Conservation (phyloP, 768 basidiomycete species). For the Solioccasus polychromus region DNA sequence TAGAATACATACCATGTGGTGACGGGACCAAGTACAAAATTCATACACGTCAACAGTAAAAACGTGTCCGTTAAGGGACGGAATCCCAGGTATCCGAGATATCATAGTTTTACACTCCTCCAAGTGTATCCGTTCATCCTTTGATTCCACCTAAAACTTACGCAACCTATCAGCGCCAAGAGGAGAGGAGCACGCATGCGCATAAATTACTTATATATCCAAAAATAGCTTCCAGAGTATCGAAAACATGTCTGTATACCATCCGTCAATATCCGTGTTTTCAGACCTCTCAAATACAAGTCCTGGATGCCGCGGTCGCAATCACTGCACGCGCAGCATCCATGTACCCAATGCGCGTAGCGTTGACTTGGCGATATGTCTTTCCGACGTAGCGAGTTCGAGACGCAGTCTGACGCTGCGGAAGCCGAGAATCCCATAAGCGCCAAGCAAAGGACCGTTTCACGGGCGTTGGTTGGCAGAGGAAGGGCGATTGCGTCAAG, state of each 20-base stretch:
- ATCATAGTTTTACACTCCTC: no score
- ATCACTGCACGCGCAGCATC: slow-evolving; percentile 79
- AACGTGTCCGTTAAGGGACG: no score
- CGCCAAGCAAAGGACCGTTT: slow-evolving; percentile 76
- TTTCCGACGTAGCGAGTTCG: slow-evolving; percentile 90
- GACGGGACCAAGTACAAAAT: no score
- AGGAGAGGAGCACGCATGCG: neutral
- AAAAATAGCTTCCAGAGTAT: slow-evolving; percentile 89
- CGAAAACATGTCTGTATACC: slow-evolving; percentile 89
- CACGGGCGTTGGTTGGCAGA: slow-evolving; percentile 43
- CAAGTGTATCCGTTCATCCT: no score
- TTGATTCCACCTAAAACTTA: slow-evolving; percentile 35
- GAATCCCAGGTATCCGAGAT: no score
- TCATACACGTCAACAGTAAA: no score
- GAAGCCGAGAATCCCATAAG: slow-evolving; percentile 91
- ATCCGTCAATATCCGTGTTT: slow-evolving; percentile 86
- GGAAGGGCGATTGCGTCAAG: slow-evolving; percentile 67
- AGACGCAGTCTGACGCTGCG: slow-evolving; percentile 78
- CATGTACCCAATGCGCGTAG: slow-evolving; percentile 72
- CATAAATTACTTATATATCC: slow-evolving; percentile 66
- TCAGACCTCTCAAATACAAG: slow-evolving; percentile 84
- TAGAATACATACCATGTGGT: no score
- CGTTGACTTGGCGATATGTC: slow-evolving; percentile 92
- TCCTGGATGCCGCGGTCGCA: slow-evolving; percentile 66
- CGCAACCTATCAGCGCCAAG: neutral